phyloP scores from a whole-genome alignment of 75 land plant genomes.

The Pseudotsuga menziesii region DNA sequence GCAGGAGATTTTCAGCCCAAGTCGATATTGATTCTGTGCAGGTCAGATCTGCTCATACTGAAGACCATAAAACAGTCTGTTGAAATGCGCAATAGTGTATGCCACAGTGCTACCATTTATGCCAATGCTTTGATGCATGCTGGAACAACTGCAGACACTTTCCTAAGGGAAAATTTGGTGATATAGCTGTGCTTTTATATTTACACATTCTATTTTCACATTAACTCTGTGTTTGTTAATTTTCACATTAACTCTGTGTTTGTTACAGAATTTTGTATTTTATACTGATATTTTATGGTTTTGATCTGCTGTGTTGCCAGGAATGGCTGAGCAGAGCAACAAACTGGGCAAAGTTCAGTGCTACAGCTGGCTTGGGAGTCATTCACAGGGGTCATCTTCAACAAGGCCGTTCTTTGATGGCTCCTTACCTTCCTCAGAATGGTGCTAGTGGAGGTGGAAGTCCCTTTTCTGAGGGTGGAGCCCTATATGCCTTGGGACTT shows the following conservation, averaged over 20 bases:
- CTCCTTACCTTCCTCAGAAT: constrained; percentile 52
- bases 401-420: constrained; percentile 53
- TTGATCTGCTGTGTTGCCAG: constrained; percentile 12
- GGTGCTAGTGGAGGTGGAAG: constrained; percentile 50
- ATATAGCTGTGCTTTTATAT: not conserved
- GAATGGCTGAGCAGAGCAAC: constrained; percentile 56
- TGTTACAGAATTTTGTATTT: not conserved
- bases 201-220: not conserved
- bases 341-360: constrained; percentile 60
- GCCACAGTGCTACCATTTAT: constrained; percentile 54
- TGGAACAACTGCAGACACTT: constrained; percentile 55
- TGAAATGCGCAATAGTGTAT: constrained; percentile 49
- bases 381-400: constrained; percentile 54
- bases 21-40: constrained; percentile 2
- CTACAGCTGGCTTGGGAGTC: constrained; percentile 52
- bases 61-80: constrained; percentile 52
- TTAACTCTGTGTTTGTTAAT: not conserved
- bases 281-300: not conserved
- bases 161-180: constrained; percentile 42
- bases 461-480: constrained; percentile 53
- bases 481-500: constrained; percentile 47
- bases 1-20: too few species aligned
- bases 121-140: constrained; percentile 57
- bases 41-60: constrained; percentile 45
- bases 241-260: too few species aligned